Base-by-base conservation (phyloP, 1,139 yeast species). In the Suhomyces taliae region DNA sequence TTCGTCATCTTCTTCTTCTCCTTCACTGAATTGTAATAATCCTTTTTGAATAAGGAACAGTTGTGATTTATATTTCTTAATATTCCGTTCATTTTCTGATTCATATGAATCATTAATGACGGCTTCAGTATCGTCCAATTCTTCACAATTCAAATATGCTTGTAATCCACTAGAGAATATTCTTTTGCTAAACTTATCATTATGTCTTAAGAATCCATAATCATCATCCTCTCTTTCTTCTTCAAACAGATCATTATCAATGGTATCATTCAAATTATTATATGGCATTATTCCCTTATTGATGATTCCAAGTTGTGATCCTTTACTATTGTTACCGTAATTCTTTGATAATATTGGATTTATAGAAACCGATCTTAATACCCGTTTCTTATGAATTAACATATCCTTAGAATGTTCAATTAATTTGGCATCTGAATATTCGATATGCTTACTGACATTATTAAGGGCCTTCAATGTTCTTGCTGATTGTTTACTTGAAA, bases 341-440 rank as follows among this genome's bases (percentile, higher is more conserved):
- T 65, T 63, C 44, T 67, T 66, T 8, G 72, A 64, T 40, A 72
- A 51, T 11, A 72, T 68, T 2, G 78, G 69, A 53, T 74, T 74
- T 41, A 74, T 73, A 1, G 78, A 72, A 5, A 74, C 80, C 7
- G 75, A 67, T 44, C 80, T 59, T 45, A 76, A 64, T 5, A 75
- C 78, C 39, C 79, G 59, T 51, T 75, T 74, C 58, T 74, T 74
- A 49, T 73, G 71, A 34, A 76, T 72, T 40, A 75, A 62, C 59
- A 70, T 59, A 45, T 74, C 74, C 51, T 66, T 66, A 24, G 76
- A 72, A 48, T 64, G 67, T 53, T 74, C 74, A 38, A 80, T 80
- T 52, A 80, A 69, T 50, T 77, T 73, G 41, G 79, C 81, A 64
- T 80, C 85, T 3, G 82, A 78, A 55, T 80, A 80, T 53, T 80